phyloP scores from a whole-genome alignment of 192 early-diverging fungal genomes.

The Coemansia sp. region DNA sequence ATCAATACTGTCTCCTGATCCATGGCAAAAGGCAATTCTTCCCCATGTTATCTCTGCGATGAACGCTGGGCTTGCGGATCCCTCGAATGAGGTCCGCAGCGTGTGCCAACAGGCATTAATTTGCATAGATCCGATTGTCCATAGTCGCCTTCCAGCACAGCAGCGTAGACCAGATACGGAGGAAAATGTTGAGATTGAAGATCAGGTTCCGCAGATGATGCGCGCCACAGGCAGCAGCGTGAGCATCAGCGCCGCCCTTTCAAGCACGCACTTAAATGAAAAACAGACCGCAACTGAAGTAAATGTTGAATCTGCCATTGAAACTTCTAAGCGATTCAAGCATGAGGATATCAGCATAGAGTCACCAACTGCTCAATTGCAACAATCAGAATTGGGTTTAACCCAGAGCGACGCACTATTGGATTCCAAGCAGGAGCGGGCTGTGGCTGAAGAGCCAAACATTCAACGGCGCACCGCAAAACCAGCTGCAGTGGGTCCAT shows the following conservation, averaged over 20 bases:
- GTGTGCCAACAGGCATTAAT: conserved; percentile 21
- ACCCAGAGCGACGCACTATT: neutral
- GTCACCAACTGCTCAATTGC: neutral
- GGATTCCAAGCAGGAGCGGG: neutral
- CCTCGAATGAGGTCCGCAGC: conserved; percentile 19
- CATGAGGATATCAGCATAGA: neutral
- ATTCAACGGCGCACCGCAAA: neutral
- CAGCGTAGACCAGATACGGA: conserved; percentile 40
- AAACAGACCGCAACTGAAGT: neutral
- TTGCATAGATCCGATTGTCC: conserved; percentile 39
- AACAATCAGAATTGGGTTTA: neutral
- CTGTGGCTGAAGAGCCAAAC: neutral
- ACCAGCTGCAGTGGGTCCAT: neutral
- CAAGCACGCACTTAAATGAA: conserved; percentile 6
- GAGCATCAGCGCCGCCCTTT: conserved; percentile 21
- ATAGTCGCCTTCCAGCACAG: conserved; percentile 47
- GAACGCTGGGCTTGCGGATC: conserved; percentile 25
- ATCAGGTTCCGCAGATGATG: conserved; percentile 14
- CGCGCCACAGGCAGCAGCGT: conserved; percentile 3
- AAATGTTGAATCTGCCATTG: neutral
- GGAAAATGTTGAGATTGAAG: conserved; percentile 15
- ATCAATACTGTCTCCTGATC: conserved; percentile 48
- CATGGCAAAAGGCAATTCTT: conserved; percentile 46
- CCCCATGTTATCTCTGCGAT: conserved; percentile 41
- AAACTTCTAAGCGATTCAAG: conserved; percentile 27